Base-by-base conservation (phyloP, 352 stramenopile genomes). In the Pythium chondricola region DNA sequence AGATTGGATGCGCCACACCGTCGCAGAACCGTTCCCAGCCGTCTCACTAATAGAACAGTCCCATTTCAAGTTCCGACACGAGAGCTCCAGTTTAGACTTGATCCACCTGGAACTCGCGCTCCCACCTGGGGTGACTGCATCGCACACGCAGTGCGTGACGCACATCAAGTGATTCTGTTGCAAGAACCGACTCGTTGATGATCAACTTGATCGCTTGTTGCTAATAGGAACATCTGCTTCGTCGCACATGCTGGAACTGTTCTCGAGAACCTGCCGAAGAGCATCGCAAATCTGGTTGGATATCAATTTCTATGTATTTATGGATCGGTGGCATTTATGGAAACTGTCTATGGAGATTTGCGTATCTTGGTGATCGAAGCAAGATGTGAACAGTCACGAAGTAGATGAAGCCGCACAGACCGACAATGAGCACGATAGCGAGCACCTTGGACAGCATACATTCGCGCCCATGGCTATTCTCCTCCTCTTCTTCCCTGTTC, bases 371-470 rank as follows among this genome's bases (percentile, higher is more conserved):
- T 8, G 33, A 32, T 24, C 42, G 50, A 8, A 51, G 27, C 11
- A 62, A 42, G 32, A 37, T 27, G 18, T 73, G 56, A 16, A 69
- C 35, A 22, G 70, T 48, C 9, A 66, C 64, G 32, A 67, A 64
- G 49, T 83, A 77, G 61, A 79, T 73, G 56, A 83, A 83, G 29
- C 45, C 51, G 24, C 60, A 65, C 3, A 83, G 40, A 13, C 56
- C 29, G 26, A 76, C 27, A 33, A 63, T 73, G 45, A 79, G 47
- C 21, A 40, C 47, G 20, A 58, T 27, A 4, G 68, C 68, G 25
- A 79, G 56, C n/a, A 70, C 61, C 43, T 71, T 76, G 32, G 69
- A 83, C 40, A 75, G 49, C 31, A 71, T 49, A 44, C 68, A 83
- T 52, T 79, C 71, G 16, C 58, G 55, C 4, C 49, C 61, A 9